Base-by-base conservation (phyloP, 345 rosid species). In the Durio zibethinus region DNA sequence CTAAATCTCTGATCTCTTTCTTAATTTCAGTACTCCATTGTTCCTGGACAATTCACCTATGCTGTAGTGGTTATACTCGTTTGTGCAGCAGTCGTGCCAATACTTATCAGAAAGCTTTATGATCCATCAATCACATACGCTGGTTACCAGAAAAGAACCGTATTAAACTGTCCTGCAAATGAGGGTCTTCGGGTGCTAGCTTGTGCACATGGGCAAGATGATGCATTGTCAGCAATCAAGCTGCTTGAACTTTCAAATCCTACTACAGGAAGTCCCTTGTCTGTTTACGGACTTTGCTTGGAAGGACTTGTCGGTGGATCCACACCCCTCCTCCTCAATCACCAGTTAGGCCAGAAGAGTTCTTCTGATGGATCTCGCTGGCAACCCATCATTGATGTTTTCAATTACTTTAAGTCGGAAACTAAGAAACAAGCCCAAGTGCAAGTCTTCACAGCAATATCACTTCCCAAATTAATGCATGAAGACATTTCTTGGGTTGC, bases 401-500 rank as follows among this genome's bases (percentile, higher is more conserved):
- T 85, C 73, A 76, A 78, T 16, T 57, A 70, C 21, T 85, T 85
- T 6, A 75, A 79, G 79, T 56, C 50, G 5, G 21, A 48, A 57
- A 45, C 66, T 21, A 68, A 25, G 16, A 82, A 65, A 0, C 68
- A 52, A 6, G 74, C n/a, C 0, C 27, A 63, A 4, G 67, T 81
- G 0, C 35, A 83, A 0, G 77, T 72, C 25, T 73, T 74, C 79
- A 85, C 86, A 5, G 84, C 84, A 29, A 69, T 83, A 31, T 78
- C 84, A 48, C 76, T 78, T 2, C 60, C 79, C 1, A 25, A 63
- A 2, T 21, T 73, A 0, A 79, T 86, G 83, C 73, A 79, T 12
- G 86, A 83, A 1, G 88, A 86, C 59, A 76, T 86, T 2, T 83
- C 82, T 60, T 73, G 74, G 23, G 75, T 83, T 10, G 83, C 85